Evolutionary conservation across 176 grass and related monocot species (phyloP).

Genomic region (Stipa capillata): DNA sequence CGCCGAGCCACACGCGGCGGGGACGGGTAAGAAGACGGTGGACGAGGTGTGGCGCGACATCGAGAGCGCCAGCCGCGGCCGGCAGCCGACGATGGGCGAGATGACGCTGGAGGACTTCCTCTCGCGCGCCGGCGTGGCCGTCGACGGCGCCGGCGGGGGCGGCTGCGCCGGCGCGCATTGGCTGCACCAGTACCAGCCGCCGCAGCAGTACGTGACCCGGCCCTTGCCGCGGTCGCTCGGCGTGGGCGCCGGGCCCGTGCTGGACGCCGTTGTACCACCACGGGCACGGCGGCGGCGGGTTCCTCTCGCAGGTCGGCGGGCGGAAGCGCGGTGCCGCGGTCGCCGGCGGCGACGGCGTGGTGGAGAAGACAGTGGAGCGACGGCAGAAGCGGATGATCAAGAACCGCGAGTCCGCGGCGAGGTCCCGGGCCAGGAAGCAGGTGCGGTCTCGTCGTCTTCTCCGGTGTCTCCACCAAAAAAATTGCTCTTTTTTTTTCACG

Average conservation of each 20-base stretch:
- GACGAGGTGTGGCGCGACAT: constrained; percentile 94
- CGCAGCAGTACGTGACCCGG: constrained; percentile 16
- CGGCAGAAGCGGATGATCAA: constrained; percentile 98
- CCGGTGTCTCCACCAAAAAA: neutral
- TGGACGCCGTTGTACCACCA: constrained; percentile 40
- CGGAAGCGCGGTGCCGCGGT: constrained; percentile 43
- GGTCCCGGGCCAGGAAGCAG: constrained; percentile 90
- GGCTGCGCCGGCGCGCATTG: constrained; percentile 29
- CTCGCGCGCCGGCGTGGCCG: constrained; percentile 52
- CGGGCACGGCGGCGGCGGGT: constrained; percentile 11
- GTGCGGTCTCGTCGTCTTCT: neutral
- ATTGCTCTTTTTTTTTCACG: neutral
- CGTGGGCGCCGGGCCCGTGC: constrained; percentile 13
- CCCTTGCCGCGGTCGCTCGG: constrained; percentile 26
- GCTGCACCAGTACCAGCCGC: constrained; percentile 22
- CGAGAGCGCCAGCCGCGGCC: constrained; percentile 35
- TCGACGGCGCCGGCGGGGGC: constrained; percentile 6
- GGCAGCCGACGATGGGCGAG: constrained; percentile 55
- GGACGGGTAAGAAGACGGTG: constrained; percentile 59
- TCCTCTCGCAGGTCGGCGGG: constrained; percentile 31
- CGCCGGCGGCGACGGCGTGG: constrained; percentile 16
- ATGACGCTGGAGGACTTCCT: constrained; percentile 97
- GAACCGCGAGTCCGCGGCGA: constrained; percentile 88
- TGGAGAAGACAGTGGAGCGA: constrained; percentile 72
- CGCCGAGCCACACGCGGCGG: neutral